Percentiles rank a stretch among this genome's conserved stretches.
Conservation (phyloP, 208 protist species). For the Phytomonas francai region DNA sequence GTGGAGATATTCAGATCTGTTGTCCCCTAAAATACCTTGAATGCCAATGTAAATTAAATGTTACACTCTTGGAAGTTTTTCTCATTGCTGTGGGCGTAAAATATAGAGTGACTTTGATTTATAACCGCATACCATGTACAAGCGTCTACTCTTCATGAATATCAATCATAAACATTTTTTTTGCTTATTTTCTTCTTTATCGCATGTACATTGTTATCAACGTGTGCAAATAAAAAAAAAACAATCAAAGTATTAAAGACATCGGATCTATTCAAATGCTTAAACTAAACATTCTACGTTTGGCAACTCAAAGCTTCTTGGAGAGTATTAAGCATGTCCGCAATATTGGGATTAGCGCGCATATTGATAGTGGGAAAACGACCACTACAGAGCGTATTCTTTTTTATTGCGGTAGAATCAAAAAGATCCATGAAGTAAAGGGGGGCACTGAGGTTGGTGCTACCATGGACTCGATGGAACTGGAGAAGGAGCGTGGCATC, state of each 20-base stretch:
- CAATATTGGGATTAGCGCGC: conserved; percentile 97
- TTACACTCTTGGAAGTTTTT: not conserved
- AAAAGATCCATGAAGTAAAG: conserved; percentile 97
- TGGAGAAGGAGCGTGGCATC: conserved; percentile 98
- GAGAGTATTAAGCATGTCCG: conserved; percentile 66
- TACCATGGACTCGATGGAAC: conserved; percentile 99
- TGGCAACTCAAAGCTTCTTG: conserved; percentile 68
- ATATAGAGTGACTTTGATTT: not conserved
- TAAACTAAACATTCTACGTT: conserved; percentile 19
- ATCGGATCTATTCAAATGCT: conserved; percentile 23
- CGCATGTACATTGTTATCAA: not conserved
- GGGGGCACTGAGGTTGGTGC: conserved; percentile 97
- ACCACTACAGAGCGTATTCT: conserved; percentile 98
- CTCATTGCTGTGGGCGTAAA: not conserved
- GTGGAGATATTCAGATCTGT: not conserved
- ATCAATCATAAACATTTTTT: not conserved
- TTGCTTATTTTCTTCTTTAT: conserved; percentile 1
- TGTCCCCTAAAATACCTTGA: not conserved
- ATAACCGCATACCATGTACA: not conserved
- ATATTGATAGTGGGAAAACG: conserved; percentile 99
- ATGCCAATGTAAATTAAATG: conserved; percentile 2
- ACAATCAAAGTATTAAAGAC: conserved; percentile 8
- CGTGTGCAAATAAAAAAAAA: conserved; percentile 16
- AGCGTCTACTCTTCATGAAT: not conserved
- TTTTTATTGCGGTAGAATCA: conserved; percentile 96